A percentile compares a stretch with the other conserved stretches of the same genome.
Evolutionary conservation across 1,139 yeast species (phyloP).

Genomic region (Candida labiduridarum): DNA sequence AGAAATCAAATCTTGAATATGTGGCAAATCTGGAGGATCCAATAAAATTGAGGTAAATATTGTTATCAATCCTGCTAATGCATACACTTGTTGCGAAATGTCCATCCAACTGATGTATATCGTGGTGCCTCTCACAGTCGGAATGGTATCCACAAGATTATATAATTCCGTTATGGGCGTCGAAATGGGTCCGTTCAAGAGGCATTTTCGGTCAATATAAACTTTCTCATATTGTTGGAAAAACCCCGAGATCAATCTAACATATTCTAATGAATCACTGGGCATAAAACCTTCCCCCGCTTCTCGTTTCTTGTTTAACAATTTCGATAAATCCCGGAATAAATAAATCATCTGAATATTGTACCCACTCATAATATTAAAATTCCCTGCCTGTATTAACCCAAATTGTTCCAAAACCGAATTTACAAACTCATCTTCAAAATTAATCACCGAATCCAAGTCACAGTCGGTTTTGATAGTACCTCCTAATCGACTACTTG

Average conservation of each 20-base stretch:
- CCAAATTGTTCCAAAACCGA: constrained; percentile 32
- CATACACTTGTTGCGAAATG: constrained; percentile 33
- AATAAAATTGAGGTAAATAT: constrained; percentile 29
- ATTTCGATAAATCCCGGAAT: constrained; percentile 51
- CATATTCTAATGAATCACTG: constrained; percentile 21
- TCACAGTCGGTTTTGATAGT: constrained; percentile 53
- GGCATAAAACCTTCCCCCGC: constrained; percentile 17
- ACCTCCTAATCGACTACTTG: constrained; percentile 62
- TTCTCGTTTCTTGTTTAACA: constrained; percentile 40
- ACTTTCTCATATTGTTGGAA: constrained; percentile 18
- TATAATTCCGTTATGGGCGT: constrained; percentile 7
- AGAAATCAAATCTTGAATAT: constrained; percentile 30
- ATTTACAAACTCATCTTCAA: constrained; percentile 45
- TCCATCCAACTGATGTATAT: constrained; percentile 35
- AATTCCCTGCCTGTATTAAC: constrained; percentile 43
- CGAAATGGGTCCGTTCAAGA: constrained; percentile 3
- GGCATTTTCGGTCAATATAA: constrained; percentile 13
- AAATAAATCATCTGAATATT: constrained; percentile 49
- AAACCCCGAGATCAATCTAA: constrained; percentile 29
- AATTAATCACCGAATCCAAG: constrained; percentile 47
- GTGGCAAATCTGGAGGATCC: constrained; percentile 34
- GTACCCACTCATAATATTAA: constrained; percentile 58
- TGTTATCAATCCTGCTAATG: constrained; percentile 29
- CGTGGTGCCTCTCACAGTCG: constrained; percentile 8
- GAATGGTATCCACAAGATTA: constrained; percentile 15